phyloP scores from a whole-genome alignment of 108 stramenopile genomes.

The Epithemia pelagica region DNA sequence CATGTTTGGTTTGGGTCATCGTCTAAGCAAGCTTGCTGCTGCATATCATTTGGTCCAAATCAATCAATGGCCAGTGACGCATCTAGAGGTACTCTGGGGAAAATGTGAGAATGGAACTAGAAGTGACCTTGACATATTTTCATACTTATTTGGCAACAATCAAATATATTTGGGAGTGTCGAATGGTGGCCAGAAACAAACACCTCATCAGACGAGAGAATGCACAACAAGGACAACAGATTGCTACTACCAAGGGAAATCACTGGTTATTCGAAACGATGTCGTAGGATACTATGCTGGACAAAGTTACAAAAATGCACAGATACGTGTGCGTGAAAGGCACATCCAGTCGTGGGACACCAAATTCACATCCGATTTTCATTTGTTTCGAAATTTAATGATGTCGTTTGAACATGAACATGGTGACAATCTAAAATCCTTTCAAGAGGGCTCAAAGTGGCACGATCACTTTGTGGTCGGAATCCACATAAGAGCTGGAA shows the following conservation, averaged over 20 bases:
- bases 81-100: conserved; percentile 27
- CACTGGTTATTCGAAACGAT: conserved; percentile 39
- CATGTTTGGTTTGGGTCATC: conserved; percentile 41
- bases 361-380: conserved; percentile 22
- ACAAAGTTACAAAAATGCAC: conserved; percentile 35
- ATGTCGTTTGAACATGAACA: conserved; percentile 18
- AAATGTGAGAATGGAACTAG: conserved; percentile 12
- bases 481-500: conserved; percentile 49
- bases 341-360: conserved; percentile 1
- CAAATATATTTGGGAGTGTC: not conserved
- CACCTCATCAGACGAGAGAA: not conserved
- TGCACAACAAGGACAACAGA: not conserved
- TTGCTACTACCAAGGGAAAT: conserved; percentile 8
- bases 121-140: conserved; percentile 22
- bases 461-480: conserved; percentile 41
- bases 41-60: conserved; percentile 24
- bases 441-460: conserved; percentile 15
- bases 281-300: conserved; percentile 36
- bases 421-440: conserved; percentile 14
- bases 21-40: conserved; percentile 20
- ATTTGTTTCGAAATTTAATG: conserved; percentile 24
- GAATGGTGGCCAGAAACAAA: not conserved
- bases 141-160: conserved; percentile 28
- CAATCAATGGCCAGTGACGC: conserved; percentile 7
- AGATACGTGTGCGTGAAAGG: conserved; percentile 9